A percentile compares a stretch with the other conserved stretches of the same genome.
Conservation (phyloP, 257 asterid genomes). For the Penstemon eatonii region DNA sequence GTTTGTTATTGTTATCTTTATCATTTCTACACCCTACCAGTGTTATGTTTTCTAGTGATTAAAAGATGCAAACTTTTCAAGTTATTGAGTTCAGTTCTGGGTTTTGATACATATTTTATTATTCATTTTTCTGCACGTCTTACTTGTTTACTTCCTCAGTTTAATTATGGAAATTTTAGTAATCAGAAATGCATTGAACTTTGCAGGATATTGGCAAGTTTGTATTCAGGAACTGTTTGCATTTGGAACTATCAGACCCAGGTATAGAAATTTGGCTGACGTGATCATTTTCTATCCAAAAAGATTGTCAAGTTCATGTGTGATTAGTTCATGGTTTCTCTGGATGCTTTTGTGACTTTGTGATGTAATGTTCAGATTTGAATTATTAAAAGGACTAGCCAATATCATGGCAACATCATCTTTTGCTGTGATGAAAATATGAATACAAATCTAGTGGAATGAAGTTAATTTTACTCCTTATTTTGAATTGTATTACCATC, state of each 20-base stretch:
- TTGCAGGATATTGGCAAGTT: constrained; percentile 83
- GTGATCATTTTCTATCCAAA: background rate
- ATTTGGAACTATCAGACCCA: constrained; percentile 95
- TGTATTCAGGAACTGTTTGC: constrained; percentile 88
- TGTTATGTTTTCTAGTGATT: background rate
- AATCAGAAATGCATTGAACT: constrained; percentile 26
- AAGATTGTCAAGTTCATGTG: constrained; percentile 19
- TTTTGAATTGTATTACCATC: background rate
- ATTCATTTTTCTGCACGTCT: constrained; percentile 2
- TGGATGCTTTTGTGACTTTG: constrained; percentile 7
- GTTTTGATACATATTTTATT: constrained; percentile 10
- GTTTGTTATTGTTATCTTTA: background rate
- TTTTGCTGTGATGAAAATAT: constrained; percentile 17
- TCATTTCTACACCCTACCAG: background rate
- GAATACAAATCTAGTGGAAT: background rate
- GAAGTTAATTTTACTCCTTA: constrained; percentile 12
- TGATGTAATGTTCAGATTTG: constrained; percentile 3
- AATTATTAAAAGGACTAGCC: constrained; percentile 21
- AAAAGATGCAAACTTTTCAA: constrained; percentile 8
- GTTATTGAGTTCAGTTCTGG: constrained; percentile 7
- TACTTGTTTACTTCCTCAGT: constrained; percentile 17
- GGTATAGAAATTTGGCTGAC: constrained; percentile 43
- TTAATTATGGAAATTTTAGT: constrained; percentile 9
- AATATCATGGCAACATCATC: constrained; percentile 16
- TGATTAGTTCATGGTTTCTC: constrained; percentile 13